Conservation (phyloP, 2,329 filamentous ascomycete species). For the Alternaria tenuissima region DNA sequence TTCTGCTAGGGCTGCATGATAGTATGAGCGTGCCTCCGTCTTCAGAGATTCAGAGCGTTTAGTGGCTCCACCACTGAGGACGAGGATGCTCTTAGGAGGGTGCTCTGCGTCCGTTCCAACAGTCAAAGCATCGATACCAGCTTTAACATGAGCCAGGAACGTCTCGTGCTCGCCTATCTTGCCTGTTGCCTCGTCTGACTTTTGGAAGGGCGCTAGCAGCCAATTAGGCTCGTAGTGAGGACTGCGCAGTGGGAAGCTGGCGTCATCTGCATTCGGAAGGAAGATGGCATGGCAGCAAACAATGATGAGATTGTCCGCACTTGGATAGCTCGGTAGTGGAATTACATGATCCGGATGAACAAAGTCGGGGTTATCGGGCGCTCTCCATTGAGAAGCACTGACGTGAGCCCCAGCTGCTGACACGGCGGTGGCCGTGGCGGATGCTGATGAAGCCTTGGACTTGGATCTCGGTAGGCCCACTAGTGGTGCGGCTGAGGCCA, state of each 20-base stretch:
- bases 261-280: constrained; percentile 43
- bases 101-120: constrained; percentile 54
- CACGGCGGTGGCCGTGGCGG: constrained; percentile 16
- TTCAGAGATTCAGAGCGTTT: constrained; percentile 36
- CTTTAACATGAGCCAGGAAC: constrained; percentile 77
- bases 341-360: constrained; percentile 41
- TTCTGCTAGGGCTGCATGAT: constrained; percentile 41
- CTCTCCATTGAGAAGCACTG: constrained; percentile 8
- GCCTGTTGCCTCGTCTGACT: constrained; percentile 43
- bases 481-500: constrained; percentile 43
- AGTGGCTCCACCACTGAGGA: constrained; percentile 74
- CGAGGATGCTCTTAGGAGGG: constrained; percentile 57
- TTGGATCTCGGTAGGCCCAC: constrained; percentile 45
- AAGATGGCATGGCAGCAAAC: constrained; percentile 89
- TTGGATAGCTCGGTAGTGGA: constrained; percentile 35
- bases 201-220: constrained; percentile 79
- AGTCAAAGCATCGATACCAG: constrained; percentile 65
- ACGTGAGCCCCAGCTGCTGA: constrained; percentile 11
- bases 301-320: constrained; percentile 67
- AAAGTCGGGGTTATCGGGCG: constrained; percentile 30
- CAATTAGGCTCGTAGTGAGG: constrained; percentile 55
- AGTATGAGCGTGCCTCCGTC: constrained; percentile 50
- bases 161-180: constrained; percentile 76
- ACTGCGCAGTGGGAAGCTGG: constrained; percentile 39
- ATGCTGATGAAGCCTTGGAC: constrained; percentile 17